Conservation (phyloP, 2,329 filamentous ascomycete species). For the Colletotrichum magnum region DNA sequence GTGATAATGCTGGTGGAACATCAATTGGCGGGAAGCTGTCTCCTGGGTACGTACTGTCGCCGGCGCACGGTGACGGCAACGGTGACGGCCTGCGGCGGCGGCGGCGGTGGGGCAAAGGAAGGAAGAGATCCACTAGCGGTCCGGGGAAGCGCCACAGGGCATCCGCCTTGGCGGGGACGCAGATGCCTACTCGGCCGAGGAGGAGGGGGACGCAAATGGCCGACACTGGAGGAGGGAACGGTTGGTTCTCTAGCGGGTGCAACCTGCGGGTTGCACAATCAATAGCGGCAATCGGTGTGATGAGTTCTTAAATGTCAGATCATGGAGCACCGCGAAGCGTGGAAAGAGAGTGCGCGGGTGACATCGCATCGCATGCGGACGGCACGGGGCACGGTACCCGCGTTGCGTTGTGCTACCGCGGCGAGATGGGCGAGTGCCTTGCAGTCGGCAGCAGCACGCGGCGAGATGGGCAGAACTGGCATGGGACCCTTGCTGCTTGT, state of each 20-base stretch:
- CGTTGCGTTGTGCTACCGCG: neutral
- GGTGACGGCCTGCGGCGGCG: neutral
- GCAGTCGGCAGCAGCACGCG: neutral
- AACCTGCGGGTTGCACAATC: too few relatives aligned
- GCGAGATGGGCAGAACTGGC: too few relatives aligned
- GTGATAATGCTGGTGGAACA: neutral
- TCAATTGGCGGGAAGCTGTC: neutral
- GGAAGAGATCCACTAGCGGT: conserved; percentile 15
- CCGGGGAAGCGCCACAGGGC: conserved; percentile 16
- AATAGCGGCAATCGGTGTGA: neutral
- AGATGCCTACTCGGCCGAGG: conserved; percentile 3
- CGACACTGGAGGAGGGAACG: neutral
- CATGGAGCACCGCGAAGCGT: neutral
- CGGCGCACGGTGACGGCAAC: neutral
- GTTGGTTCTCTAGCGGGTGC: too few relatives aligned
- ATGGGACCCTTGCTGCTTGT: too few relatives aligned
- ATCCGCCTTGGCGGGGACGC: conserved; percentile 22
- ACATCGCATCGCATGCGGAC: neutral
- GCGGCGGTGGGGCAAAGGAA: neutral
- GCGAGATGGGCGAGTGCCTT: neutral
- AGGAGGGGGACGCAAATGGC: neutral
- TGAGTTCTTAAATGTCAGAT: neutral
- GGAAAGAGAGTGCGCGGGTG: neutral
- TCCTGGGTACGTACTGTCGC: neutral
- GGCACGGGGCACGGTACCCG: neutral